Percentiles rank a stretch among this genome's conserved stretches.
phyloP scores from a whole-genome alignment of 2,329 filamentous ascomycete species.

The Pestalotiopsis sp. region DNA sequence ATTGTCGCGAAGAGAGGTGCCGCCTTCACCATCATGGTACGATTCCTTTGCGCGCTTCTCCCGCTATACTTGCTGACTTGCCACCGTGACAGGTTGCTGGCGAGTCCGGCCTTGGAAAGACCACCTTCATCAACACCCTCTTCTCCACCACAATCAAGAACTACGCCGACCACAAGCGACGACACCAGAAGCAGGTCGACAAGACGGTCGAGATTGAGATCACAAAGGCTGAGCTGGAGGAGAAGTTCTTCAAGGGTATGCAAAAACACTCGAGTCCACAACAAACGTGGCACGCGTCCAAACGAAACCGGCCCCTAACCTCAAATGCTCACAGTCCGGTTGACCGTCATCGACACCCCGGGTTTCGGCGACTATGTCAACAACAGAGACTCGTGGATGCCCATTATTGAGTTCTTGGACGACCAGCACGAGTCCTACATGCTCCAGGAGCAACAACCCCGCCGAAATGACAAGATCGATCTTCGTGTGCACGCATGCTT shows the following conservation, averaged over 20 bases:
- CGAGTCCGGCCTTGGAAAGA: constrained; percentile 98
- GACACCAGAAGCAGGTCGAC: constrained; percentile 98
- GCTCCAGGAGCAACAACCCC: constrained; percentile 99
- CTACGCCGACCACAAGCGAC: constrained; percentile 99
- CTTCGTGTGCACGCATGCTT: constrained; percentile 97
- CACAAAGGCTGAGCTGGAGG: constrained; percentile 98
- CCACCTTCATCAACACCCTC: constrained; percentile 99
- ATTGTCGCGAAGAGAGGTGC: constrained; percentile 84
- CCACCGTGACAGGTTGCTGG: constrained; percentile 74
- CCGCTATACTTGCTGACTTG: constrained; percentile 9
- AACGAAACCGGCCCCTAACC: constrained; percentile 11
- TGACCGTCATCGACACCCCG: constrained; percentile 98
- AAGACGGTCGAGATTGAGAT: constrained; percentile 99
- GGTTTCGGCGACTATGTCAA: constrained; percentile 99
- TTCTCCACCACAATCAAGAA: constrained; percentile 99
- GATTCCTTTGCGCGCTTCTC: constrained; percentile 20
- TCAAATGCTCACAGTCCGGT: constrained; percentile 65
- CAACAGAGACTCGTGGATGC: constrained; percentile 99
- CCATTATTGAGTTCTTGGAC: constrained; percentile 99
- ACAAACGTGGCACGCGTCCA: neutral
- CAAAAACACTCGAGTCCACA: neutral
- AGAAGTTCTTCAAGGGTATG: constrained; percentile 99
- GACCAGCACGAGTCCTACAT: constrained; percentile 99
- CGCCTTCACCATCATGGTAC: constrained; percentile 98
- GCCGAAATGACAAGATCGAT: constrained; percentile 97